Evolutionary conservation across 768 basidiomycete genomes (phyloP).

Genomic region (Mrakia blollopis): DNA sequence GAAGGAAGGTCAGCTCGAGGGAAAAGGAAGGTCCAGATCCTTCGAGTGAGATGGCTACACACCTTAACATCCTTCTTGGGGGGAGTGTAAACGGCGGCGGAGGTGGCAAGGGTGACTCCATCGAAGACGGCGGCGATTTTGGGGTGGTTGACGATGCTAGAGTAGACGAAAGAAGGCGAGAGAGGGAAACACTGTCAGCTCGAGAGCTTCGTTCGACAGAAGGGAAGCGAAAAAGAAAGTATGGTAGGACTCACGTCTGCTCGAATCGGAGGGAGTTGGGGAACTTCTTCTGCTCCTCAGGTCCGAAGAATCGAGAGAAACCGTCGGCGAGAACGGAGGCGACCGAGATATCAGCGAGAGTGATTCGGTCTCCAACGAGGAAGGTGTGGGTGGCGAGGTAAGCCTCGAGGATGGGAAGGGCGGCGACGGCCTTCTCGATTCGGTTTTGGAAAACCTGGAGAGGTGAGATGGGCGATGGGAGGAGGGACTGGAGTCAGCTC

Average conservation of each 20-base stretch:
- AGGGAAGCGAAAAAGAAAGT: not conserved
- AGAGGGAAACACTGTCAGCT: not conserved
- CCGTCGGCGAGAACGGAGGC: conserved; percentile 54
- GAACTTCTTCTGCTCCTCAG: conserved; percentile 47
- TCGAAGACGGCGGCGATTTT: conserved; percentile 64
- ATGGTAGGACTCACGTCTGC: conserved; percentile 59
- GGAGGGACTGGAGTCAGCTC: not conserved
- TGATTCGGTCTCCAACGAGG: conserved; percentile 90
- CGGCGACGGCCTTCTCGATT: conserved; percentile 55
- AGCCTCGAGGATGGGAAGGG: conserved; percentile 64
- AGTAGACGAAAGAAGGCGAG: conserved; percentile 25
- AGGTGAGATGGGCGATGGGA: no score
- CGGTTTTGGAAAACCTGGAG: conserved; percentile 52
- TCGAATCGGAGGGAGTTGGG: conserved; percentile 76
- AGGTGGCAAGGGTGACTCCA: conserved; percentile 53
- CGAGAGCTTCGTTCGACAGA: not conserved
- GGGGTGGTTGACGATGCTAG: conserved; percentile 69
- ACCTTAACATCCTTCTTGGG: conserved; percentile 51
- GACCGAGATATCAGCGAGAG: conserved; percentile 76
- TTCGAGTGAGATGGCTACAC: not conserved
- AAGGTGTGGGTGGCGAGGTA: conserved; percentile 76
- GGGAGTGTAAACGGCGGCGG: conserved; percentile 60
- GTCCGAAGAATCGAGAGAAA: conserved; percentile 32
- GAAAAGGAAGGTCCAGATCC: not conserved
- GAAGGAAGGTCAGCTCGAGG: conserved; percentile 8